Conservation (phyloP, 345 rosid genomes). For the Aquilaria yunnanensis region DNA sequence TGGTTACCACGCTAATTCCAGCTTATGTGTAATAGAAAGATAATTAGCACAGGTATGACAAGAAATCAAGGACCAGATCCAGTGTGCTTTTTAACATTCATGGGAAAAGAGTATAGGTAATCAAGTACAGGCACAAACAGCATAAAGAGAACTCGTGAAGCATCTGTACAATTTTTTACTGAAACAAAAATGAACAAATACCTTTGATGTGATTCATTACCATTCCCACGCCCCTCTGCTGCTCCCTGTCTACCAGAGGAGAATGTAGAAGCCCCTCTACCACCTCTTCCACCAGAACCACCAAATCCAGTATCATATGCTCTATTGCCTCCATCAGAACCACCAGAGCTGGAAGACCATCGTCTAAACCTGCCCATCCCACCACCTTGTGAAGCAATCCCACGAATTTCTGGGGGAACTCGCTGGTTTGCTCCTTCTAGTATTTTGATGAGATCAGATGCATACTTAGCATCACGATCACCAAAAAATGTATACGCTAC, state of each 20-base stretch:
- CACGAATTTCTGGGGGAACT: slow-evolving; percentile 83
- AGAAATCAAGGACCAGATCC: background rate
- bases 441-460: slow-evolving; percentile 77
- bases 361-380: slow-evolving; percentile 69
- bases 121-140: background rate
- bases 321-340: slow-evolving; percentile 61
- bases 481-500: slow-evolving; percentile 76
- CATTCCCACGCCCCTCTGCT: slow-evolving; percentile 39
- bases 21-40: background rate
- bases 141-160: background rate
- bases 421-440: slow-evolving; percentile 89
- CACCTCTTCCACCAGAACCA: slow-evolving; percentile 52
- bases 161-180: background rate
- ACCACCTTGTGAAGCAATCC: slow-evolving; percentile 80
- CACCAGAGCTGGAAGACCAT: slow-evolving; percentile 59
- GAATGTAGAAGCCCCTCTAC: slow-evolving; percentile 30
- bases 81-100: too few relatives aligned
- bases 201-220: slow-evolving; percentile 52
- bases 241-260: slow-evolving; percentile 18
- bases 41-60: too few relatives aligned
- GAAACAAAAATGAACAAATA: slow-evolving; percentile 13
- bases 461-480: slow-evolving; percentile 89
- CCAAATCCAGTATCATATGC: slow-evolving; percentile 60
- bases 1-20: slow-evolving; percentile 3
- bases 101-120: too few relatives aligned